Evolutionary conservation across 2,329 filamentous ascomycete genomes (phyloP).

Genomic region (Drechslera avenae): DNA sequence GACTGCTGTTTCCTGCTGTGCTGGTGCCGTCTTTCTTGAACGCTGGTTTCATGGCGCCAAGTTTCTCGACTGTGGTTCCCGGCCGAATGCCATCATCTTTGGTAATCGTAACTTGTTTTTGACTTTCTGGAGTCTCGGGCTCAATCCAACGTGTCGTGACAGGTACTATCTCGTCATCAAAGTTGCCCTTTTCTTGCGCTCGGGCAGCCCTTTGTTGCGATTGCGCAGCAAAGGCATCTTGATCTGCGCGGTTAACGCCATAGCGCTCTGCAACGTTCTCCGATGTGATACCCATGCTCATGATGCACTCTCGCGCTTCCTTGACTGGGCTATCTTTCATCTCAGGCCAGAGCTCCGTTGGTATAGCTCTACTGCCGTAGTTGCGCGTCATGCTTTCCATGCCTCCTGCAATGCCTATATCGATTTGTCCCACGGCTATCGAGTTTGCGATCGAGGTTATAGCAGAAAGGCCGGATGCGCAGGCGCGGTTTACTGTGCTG

Average conservation of each 20-base stretch:
- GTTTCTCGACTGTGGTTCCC: slow-evolving; percentile 68
- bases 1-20: slow-evolving; percentile 84
- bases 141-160: slow-evolving; percentile 74
- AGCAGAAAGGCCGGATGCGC: slow-evolving; percentile 76
- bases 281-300: slow-evolving; percentile 89
- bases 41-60: slow-evolving; percentile 82
- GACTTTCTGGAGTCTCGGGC: slow-evolving; percentile 57
- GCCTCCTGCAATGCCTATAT: slow-evolving; percentile 78
- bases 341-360: slow-evolving; percentile 77
- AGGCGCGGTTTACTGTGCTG: slow-evolving; percentile 88
- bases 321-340: slow-evolving; percentile 67
- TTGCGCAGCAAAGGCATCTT: slow-evolving; percentile 79
- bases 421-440: slow-evolving; percentile 75
- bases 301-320: slow-evolving; percentile 83
- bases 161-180: slow-evolving; percentile 79
- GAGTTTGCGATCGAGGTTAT: slow-evolving; percentile 75
- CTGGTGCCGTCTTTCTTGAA: slow-evolving; percentile 76
- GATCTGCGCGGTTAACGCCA: slow-evolving; percentile 72
- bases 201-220: slow-evolving; percentile 74
- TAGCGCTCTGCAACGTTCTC: slow-evolving; percentile 88
- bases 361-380: slow-evolving; percentile 84
- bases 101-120: slow-evolving; percentile 68
- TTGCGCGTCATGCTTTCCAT: slow-evolving; percentile 98
- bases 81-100: slow-evolving; percentile 84
- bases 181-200: slow-evolving; percentile 71